These are phyloP conservation scores for Aspergillus puulaauensis DNA, from an alignment of 2,329 filamentous ascomycete genomes.

Conservation along the genomic window DNA sequence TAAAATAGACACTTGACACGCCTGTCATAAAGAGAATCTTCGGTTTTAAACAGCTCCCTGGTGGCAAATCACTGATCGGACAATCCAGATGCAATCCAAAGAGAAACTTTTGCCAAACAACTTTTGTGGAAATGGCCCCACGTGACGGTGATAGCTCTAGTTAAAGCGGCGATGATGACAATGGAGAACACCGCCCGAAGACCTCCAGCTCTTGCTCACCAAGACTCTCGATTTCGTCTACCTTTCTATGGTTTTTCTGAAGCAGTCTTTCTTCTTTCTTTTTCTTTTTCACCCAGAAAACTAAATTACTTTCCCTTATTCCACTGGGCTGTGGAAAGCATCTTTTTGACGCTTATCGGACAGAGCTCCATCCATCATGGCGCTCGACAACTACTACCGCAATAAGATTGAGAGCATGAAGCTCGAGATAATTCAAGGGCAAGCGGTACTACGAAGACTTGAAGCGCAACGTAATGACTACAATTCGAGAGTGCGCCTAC, in stretches of 20 bases:
- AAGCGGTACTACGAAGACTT: constrained; percentile 88
- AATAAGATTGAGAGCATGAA: constrained; percentile 99
- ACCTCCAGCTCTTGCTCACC: background rate
- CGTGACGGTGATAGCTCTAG: background rate
- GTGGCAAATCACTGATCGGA: background rate
- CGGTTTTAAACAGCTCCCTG: background rate
- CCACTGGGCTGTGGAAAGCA: background rate
- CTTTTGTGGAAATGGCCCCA: background rate
- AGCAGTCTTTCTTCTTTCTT: background rate
- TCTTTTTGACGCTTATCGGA: constrained; percentile 10
- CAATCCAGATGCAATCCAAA: background rate
- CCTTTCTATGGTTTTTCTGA: background rate
- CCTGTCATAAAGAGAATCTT: background rate
- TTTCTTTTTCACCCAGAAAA: background rate
- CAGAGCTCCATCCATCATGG: constrained; percentile 63
- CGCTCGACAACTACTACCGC: constrained; percentile 98
- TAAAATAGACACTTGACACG: background rate
- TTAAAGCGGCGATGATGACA: constrained; percentile 1
- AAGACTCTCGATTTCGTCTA: background rate
- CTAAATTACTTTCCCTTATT: background rate
- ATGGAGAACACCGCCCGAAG: background rate
- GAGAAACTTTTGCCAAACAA: background rate
- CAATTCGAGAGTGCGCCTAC: constrained; percentile 92
- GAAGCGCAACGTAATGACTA: constrained; percentile 99
- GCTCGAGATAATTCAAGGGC: constrained; percentile 99